Evolutionary conservation across 2,329 filamentous ascomycete genomes (phyloP).

Genomic region (Trichoderma afroharzianum): DNA sequence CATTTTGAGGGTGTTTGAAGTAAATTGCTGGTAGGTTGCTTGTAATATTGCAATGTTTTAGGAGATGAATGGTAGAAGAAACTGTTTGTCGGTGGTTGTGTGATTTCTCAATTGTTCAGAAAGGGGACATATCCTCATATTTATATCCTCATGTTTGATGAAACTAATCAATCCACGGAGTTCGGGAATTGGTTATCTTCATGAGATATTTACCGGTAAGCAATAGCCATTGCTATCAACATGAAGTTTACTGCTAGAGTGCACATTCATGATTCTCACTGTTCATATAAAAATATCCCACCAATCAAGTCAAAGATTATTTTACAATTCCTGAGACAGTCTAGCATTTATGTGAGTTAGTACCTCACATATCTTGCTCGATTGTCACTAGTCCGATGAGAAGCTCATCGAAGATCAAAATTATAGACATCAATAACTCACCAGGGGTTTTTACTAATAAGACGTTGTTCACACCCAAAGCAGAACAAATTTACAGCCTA

Average conservation of each 20-base stretch:
- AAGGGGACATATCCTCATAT: neutral
- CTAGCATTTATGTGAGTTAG: neutral
- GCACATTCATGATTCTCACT: neutral
- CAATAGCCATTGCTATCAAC: neutral
- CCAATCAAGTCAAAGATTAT: neutral
- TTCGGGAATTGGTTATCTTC: neutral
- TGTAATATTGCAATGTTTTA: neutral
- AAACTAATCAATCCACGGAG: neutral
- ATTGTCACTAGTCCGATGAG: neutral
- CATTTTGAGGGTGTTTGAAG: neutral
- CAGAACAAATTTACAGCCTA: neutral
- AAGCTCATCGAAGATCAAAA: neutral
- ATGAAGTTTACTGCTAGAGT: neutral
- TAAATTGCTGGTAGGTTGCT: neutral
- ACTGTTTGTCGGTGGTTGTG: neutral
- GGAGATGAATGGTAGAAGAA: neutral
- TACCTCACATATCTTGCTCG: neutral
- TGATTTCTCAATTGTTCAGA: neutral
- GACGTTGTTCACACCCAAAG: neutral
- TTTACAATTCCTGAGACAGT: neutral
- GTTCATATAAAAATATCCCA: neutral
- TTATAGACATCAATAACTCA: neutral
- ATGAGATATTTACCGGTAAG: neutral
- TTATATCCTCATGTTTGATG: neutral
- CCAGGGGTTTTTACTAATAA: neutral